Percentiles rank a stretch among this genome's conserved stretches.
Conservation (phyloP, 805 yeast species). For the Kluyveromyces dobzhanskii region DNA sequence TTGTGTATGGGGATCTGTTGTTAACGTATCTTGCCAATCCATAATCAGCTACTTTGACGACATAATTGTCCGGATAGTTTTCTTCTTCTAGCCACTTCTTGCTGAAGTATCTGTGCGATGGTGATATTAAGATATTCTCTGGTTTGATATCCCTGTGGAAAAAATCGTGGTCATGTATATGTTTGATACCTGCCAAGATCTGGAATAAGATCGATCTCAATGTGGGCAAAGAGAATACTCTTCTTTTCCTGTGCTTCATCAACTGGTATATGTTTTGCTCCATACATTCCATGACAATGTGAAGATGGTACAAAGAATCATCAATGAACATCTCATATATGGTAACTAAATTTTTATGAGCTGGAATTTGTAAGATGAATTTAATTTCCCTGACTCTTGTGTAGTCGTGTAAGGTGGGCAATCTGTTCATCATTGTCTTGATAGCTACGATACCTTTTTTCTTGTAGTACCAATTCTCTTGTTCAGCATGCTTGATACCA, state of each 20-base stretch:
- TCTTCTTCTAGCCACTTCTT: slow-evolving; percentile 23
- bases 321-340: slow-evolving; percentile 77
- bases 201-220: slow-evolving; percentile 64
- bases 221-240: slow-evolving; percentile 47
- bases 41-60: slow-evolving; percentile 71
- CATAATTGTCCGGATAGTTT: slow-evolving; percentile 34
- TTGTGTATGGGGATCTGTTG: slow-evolving; percentile 52
- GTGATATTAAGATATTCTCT: slow-evolving; percentile 73
- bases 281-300: slow-evolving; percentile 86
- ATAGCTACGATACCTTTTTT: slow-evolving; percentile 56
- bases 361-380: slow-evolving; percentile 58
- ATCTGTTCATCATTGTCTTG: slow-evolving; percentile 60
- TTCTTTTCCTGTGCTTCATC: slow-evolving; percentile 51
- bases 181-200: slow-evolving; percentile 66
- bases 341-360: slow-evolving; percentile 66
- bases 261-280: slow-evolving; percentile 73
- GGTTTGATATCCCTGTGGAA: slow-evolving; percentile 91
- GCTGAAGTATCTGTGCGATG: slow-evolving; percentile 45
- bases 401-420: slow-evolving; percentile 47
- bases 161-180: slow-evolving; percentile 58
- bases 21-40: slow-evolving; percentile 62
- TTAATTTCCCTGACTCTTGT: slow-evolving; percentile 55
- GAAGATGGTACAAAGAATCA: slow-evolving; percentile 45
- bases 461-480: slow-evolving; percentile 29
- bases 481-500: slow-evolving; percentile 9